Base-by-base conservation (phyloP, 1,139 yeast species). In the Sugiyamaella grinbergsii region DNA sequence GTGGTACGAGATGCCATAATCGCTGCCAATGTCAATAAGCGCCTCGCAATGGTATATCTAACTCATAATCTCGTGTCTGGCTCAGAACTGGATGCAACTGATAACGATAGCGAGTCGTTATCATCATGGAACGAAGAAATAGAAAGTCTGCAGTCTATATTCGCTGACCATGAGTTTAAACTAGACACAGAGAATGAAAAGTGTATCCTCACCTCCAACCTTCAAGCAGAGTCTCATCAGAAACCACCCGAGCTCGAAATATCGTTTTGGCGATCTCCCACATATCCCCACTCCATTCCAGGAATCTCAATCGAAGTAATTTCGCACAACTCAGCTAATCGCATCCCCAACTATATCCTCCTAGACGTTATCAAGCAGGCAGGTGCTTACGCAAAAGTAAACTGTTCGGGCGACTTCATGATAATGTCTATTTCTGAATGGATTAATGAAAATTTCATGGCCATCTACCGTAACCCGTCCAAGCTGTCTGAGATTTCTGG, bases 331-430 rank as follows among this genome's bases (percentile, higher is more conserved):
- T 55, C 68, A 1, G 69, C 75, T 2, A 73, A 73, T 58, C 76
- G 76, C 45, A 67, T 87, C 32, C 94, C 96, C 6, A 84, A 79
- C 59, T 91, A 89, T 63, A 81, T 89, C 53, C 84, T 86, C 56
- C 65, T 85, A 16, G 82, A 90, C 8, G 76, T 85, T 1, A 64
- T 85, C 1, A 71, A 78, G 22, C 77, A 76, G 36, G 67, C 71
- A 0, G 69, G 71, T 5, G 65, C 63, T 5, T 65, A 65, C 26
- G 71, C 73, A 4, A 62, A 67, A 0, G 71, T 72, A 47, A 71
- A 73, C 13, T 66, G 81, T 10, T 46, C 82, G 2, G 96, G 97
- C 1, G 87, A 82, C 57, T 81, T 85, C 59, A 78, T 84, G 71
- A 65, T 90, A 1, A 84, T 73, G 63, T 71, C 81, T 4, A 73